Evolutionary conservation across 257 asterid species (phyloP), one percentile per base, ranked within the genome.

Genomic region (Thymus mandschuricus): DNA sequence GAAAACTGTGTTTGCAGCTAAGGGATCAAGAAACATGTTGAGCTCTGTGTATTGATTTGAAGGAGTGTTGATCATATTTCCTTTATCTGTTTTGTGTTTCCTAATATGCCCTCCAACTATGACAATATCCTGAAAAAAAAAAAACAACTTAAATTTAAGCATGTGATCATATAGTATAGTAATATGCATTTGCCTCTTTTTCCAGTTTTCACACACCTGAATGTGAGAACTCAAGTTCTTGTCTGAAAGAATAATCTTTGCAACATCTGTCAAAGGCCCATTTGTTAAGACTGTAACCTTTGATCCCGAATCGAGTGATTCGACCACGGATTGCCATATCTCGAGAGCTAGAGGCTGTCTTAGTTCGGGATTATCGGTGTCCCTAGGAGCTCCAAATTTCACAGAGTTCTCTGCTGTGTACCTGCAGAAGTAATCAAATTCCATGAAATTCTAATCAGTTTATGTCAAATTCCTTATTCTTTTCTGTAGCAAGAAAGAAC

Each of bases 11-110:
- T 87, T 76, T 74, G 97, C 97, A 33, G 92, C 97, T 62, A 84
- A 76, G 57, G 97, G 97, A 55, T 92, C 98, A 52, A 92, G 94
- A 81, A 85, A 92, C 88, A 90, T 84, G 45, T 92, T 92, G 58
- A 89, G 80, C 61, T 90, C 98, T 15, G 98, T 89, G 48, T 80
- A 78, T 66, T 80, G 66, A 46, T 89, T 87, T 72, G 86, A 76
- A 43, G 90, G 87, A 71, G 82, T 82, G 74, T 81, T 85, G 58
- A 86, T 75, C 45, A 87, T 87, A 74, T 92, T 92, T 78, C 96
- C 97, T 69, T 71, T 81, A 43, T 84, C 83, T 0, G 66, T 63
- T 78, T 63, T 66, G 6, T 72, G 11, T 3, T 51, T 45, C 31
- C 76, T 66, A 27, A 90, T 73, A 52, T 85, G 91, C 3, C 98